Percentiles rank a stretch among this genome's conserved stretches.
Evolutionary conservation across 2,329 filamentous ascomycete species (phyloP).

Genomic region (Penicillium sp.): DNA sequence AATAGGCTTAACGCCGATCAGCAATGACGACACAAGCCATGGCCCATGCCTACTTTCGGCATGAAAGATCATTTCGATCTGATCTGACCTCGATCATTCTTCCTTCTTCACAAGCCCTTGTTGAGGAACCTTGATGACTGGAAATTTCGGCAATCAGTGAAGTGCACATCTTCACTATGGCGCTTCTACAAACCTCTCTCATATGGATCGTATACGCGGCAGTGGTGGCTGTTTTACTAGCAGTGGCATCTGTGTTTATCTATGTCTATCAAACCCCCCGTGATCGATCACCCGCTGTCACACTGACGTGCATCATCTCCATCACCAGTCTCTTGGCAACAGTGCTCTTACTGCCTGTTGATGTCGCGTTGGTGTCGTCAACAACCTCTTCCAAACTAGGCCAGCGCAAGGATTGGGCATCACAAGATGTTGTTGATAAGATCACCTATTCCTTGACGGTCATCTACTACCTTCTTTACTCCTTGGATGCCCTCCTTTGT

Average conservation of each 20-base stretch:
- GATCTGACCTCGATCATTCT: neutral
- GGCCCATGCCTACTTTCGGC: neutral
- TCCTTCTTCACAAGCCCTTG: neutral
- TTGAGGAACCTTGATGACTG: neutral
- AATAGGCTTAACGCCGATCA: slow-evolving; percentile 2
- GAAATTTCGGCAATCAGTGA: slow-evolving; percentile 8
- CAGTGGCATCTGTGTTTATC: slow-evolving; percentile 80
- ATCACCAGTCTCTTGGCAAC: slow-evolving; percentile 87
- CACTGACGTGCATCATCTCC: slow-evolving; percentile 80
- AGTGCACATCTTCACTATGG: slow-evolving; percentile 48
- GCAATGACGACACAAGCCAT: slow-evolving; percentile 11
- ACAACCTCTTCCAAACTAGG: slow-evolving; percentile 76
- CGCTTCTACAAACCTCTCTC: slow-evolving; percentile 79
- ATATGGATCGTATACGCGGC: slow-evolving; percentile 95
- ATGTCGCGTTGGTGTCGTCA: slow-evolving; percentile 90
- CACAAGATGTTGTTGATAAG: slow-evolving; percentile 72
- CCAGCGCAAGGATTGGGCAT: slow-evolving; percentile 92
- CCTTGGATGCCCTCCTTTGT: slow-evolving; percentile 85
- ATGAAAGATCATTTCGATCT: neutral
- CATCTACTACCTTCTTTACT: slow-evolving; percentile 92
- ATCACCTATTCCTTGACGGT: slow-evolving; percentile 81
- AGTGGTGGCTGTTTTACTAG: slow-evolving; percentile 73
- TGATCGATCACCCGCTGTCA: slow-evolving; percentile 81
- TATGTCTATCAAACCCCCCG: slow-evolving; percentile 88
- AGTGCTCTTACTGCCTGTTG: slow-evolving; percentile 87